Conservation (phyloP, 2,329 filamentous ascomycete species). For the Aspergillus alliaceus region DNA sequence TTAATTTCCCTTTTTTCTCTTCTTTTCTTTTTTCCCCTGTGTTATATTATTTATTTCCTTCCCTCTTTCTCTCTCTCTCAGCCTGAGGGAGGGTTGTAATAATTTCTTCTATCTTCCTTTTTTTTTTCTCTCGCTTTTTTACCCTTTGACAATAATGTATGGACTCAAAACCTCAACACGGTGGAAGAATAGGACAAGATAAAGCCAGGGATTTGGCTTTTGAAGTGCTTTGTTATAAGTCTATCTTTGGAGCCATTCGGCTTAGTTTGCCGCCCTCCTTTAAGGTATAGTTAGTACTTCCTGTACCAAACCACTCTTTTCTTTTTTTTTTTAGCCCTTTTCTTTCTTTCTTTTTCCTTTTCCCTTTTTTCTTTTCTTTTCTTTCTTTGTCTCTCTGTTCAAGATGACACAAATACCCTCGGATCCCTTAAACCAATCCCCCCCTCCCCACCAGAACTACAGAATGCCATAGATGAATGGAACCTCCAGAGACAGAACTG, state of each 20-base stretch:
- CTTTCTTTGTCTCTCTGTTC: not conserved
- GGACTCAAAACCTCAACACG: slow-evolving; percentile 22
- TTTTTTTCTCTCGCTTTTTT: not conserved
- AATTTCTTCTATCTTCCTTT: not conserved
- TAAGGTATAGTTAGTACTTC: not conserved
- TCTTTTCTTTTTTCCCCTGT: slow-evolving; percentile 8
- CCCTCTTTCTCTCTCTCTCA: slow-evolving; percentile 16
- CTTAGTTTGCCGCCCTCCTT: slow-evolving; percentile 7
- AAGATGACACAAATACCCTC: slow-evolving; percentile 1
- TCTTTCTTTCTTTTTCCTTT: not conserved
- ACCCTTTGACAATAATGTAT: slow-evolving; percentile 22
- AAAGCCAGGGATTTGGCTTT: slow-evolving; percentile 18
- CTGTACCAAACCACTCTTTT: not conserved
- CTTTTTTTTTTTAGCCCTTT: slow-evolving; percentile 1
- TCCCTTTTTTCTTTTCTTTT: slow-evolving; percentile 1
- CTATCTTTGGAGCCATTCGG: slow-evolving; percentile 13
- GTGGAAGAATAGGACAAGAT: slow-evolving; percentile 10
- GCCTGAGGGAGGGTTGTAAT: too few species aligned
- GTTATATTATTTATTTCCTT: slow-evolving; percentile 4
- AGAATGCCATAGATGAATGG: not conserved
- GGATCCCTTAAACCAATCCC: not conserved
- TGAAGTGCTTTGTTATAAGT: slow-evolving; percentile 22
- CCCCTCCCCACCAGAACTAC: not conserved
- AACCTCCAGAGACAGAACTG: not conserved
- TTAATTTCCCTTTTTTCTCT: slow-evolving; percentile 7